Conservation (phyloP, 768 basidiomycete species). For the Phlebiopsis flavidoalba region DNA sequence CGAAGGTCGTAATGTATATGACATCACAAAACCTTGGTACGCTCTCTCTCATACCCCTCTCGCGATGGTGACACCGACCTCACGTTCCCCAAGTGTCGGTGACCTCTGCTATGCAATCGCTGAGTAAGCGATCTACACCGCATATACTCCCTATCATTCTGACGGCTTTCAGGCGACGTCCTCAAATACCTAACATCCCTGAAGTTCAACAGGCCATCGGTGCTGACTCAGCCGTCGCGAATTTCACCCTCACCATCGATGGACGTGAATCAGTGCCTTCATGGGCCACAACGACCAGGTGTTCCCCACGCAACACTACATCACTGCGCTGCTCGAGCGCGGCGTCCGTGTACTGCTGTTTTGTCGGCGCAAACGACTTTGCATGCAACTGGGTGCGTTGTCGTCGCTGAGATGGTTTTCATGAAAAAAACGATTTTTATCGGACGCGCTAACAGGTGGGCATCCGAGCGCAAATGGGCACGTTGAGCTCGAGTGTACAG, state of each 20-base stretch:
- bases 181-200: slow-evolving; percentile 55
- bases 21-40: slow-evolving; percentile 44
- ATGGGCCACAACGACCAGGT: slow-evolving; percentile 12
- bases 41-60: slow-evolving; percentile 33
- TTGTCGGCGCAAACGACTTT: slow-evolving; percentile 50
- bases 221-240: slow-evolving; percentile 41
- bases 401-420: neutral
- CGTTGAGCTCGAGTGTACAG: slow-evolving; percentile 6
- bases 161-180: slow-evolving; percentile 31
- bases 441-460: slow-evolving; percentile 33
- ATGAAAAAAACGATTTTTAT: slow-evolving; percentile 13
- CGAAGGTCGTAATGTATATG: slow-evolving; percentile 54
- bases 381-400: slow-evolving; percentile 52
- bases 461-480: slow-evolving; percentile 36
- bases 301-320: slow-evolving; percentile 29
- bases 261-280: slow-evolving; percentile 38
- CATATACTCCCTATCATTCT: neutral
- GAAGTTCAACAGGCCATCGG: slow-evolving; percentile 52
- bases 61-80: neutral
- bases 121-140: slow-evolving; percentile 5
- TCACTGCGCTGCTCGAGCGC: slow-evolving; percentile 49
- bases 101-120: slow-evolving; percentile 55
- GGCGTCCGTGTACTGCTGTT: slow-evolving; percentile 44
- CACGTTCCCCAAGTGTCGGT: slow-evolving; percentile 27
- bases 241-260: slow-evolving; percentile 27